Percentiles rank a stretch among this genome's conserved stretches.
Evolutionary conservation across 495 filamentous ascomycete genomes (phyloP).

Genomic region (Aspergillus cristatus): DNA sequence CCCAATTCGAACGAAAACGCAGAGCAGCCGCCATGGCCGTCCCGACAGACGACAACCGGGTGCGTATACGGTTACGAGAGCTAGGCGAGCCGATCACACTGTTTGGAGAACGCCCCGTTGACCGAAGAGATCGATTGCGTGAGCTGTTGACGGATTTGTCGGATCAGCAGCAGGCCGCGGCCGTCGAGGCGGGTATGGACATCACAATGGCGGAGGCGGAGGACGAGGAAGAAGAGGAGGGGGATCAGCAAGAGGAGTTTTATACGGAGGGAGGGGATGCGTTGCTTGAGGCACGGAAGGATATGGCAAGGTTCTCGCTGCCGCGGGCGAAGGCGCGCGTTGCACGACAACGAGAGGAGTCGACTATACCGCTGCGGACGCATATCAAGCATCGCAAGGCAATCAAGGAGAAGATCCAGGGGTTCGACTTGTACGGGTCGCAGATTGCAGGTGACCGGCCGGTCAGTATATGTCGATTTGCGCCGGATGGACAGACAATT

Average conservation of each 20-base stretch:
- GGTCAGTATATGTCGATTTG: conserved; percentile 81
- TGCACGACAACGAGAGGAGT: conserved; percentile 65
- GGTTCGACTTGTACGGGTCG: conserved; percentile 83
- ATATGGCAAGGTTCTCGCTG: conserved; percentile 78
- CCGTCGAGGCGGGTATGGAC: conserved; percentile 58
- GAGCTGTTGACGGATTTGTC: conserved; percentile 66
- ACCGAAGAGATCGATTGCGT: conserved; percentile 79
- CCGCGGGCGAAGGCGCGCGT: conserved; percentile 72
- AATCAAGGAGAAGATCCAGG: conserved; percentile 73
- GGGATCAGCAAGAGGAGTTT: conserved; percentile 86
- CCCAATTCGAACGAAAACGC: conserved; percentile 83
- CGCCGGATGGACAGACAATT: conserved; percentile 73
- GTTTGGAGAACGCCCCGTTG: conserved; percentile 84
- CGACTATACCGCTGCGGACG: conserved; percentile 71
- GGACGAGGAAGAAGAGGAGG: conserved; percentile 46
- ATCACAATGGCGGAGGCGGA: conserved; percentile 29
- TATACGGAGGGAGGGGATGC: conserved; percentile 75
- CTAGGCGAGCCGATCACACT: conserved; percentile 88
- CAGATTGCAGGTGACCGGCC: conserved; percentile 88
- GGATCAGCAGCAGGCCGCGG: conserved; percentile 54
- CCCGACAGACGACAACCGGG: conserved; percentile 85
- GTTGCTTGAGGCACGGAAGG: conserved; percentile 65
- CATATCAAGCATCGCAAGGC: conserved; percentile 86
- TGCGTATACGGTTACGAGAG: conserved; percentile 70
- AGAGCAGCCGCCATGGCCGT: conserved; percentile 86